Conservation (phyloP, 2,329 filamentous ascomycete species). For the Chaetomium globosum region DNA sequence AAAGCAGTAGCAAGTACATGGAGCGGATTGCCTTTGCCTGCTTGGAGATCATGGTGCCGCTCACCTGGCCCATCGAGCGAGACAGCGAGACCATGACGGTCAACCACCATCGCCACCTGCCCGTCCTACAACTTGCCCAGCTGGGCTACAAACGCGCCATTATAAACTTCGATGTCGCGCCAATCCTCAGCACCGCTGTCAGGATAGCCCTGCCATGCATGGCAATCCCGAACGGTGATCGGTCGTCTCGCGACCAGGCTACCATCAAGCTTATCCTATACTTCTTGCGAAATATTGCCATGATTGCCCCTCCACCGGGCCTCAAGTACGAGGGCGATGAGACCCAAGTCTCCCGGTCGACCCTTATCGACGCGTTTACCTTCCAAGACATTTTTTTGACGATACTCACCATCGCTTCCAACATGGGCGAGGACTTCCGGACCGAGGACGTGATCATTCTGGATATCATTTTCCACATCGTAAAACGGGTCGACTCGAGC, state of each 20-base stretch:
- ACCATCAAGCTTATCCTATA: constrained; percentile 90
- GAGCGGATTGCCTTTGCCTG: constrained; percentile 80
- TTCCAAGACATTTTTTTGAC: constrained; percentile 88
- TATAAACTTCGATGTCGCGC: constrained; percentile 76
- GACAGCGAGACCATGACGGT: constrained; percentile 80
- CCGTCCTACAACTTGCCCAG: constrained; percentile 85
- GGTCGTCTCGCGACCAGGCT: constrained; percentile 79
- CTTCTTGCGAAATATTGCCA: constrained; percentile 83
- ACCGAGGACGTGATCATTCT: constrained; percentile 86
- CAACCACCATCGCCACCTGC: constrained; percentile 90
- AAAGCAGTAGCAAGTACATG: constrained; percentile 72
- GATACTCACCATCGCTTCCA: constrained; percentile 83
- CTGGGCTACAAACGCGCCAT: constrained; percentile 86
- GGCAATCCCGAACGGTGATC: constrained; percentile 73
- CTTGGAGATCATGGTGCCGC: constrained; percentile 84
- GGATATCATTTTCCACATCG: constrained; percentile 87
- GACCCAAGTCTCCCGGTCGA: constrained; percentile 82
- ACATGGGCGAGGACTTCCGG: constrained; percentile 90
- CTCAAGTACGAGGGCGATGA: constrained; percentile 84
- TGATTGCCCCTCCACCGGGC: constrained; percentile 75
- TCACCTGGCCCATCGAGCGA: constrained; percentile 91
- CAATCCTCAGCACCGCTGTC: constrained; percentile 78
- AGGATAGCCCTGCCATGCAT: constrained; percentile 83
- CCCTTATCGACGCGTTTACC: constrained; percentile 85
- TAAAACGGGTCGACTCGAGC: constrained; percentile 83